Conservation (phyloP, 176 grass and related monocot genomes). For the Carex scoparia region DNA sequence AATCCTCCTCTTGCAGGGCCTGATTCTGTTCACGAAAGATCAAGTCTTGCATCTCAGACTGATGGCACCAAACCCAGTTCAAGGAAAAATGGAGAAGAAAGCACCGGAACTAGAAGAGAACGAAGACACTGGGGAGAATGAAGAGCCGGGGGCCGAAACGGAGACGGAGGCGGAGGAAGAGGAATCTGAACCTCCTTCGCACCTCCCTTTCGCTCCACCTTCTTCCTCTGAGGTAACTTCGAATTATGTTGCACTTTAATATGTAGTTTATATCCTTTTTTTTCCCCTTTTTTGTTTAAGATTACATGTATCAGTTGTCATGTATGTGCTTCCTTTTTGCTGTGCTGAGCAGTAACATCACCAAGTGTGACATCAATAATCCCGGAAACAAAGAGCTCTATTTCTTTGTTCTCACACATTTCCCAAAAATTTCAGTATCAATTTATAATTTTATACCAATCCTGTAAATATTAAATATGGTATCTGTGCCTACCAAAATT, state of each 20-base stretch:
- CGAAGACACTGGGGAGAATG: background rate
- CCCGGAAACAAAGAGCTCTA: background rate
- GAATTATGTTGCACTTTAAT: background rate
- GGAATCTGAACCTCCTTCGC: slow-evolving; percentile 41
- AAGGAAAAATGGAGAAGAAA: slow-evolving; percentile 7
- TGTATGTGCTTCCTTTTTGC: background rate
- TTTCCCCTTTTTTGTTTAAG: too few relatives aligned
- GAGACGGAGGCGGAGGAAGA: slow-evolving; percentile 19
- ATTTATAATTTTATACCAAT: background rate
- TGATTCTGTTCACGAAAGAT: too few relatives aligned
- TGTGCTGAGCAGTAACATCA: background rate
- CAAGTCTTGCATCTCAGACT: too few relatives aligned
- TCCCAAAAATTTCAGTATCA: background rate
- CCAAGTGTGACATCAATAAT: background rate
- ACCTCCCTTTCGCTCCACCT: slow-evolving; percentile 67
- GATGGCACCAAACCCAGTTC: background rate
- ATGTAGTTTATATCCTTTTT: background rate
- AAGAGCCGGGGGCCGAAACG: background rate
- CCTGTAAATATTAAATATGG: background rate
- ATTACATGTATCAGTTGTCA: too few relatives aligned
- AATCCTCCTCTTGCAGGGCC: too few relatives aligned
- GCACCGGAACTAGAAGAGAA: background rate
- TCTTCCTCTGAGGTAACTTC: slow-evolving; percentile 46
- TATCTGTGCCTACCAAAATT: background rate
- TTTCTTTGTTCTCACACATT: background rate